Percentiles rank a stretch among this genome's conserved stretches.
Conservation (phyloP, 2,329 filamentous ascomycete genomes). For the Alternaria triticimaculans region DNA sequence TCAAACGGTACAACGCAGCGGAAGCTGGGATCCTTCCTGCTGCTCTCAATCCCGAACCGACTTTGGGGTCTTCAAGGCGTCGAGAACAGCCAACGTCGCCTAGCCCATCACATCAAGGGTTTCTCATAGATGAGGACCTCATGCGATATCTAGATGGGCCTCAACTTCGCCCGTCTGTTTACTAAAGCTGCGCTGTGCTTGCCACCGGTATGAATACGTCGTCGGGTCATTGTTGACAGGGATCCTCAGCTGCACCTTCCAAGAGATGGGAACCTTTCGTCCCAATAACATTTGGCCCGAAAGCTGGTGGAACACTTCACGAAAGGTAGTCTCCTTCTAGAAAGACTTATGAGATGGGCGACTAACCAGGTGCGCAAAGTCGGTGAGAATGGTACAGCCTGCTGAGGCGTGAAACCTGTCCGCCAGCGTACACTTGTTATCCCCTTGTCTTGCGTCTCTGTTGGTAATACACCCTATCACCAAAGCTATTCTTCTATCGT, state of each 20-base stretch:
- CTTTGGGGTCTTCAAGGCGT: not conserved
- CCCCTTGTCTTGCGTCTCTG: too few relatives aligned
- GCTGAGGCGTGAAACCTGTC: not conserved
- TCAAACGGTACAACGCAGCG: not conserved
- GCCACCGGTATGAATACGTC: not conserved
- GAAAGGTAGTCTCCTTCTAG: not conserved
- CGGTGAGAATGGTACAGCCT: not conserved
- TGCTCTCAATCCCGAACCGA: not conserved
- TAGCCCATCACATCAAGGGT: not conserved
- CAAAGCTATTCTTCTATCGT: not conserved
- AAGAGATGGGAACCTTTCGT: too few relatives aligned
- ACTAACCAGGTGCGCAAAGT: not conserved
- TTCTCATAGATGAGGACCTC: not conserved
- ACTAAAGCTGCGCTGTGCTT: not conserved
- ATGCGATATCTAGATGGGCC: not conserved
- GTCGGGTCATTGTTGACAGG: not conserved
- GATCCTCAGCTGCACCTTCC: not conserved
- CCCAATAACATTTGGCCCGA: not conserved
- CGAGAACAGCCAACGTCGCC: not conserved
- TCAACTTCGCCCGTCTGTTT: not conserved
- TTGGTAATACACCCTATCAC: too few relatives aligned
- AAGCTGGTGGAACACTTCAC: not conserved
- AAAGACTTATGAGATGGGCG: not conserved
- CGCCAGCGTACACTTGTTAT: not conserved
- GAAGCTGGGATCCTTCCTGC: conserved; percentile 3